A percentile compares a stretch with the other conserved stretches of the same genome.
These are phyloP conservation scores for Adiantum capillusveneris DNA, from an alignment of 75 land plant genomes.

Conservation along the genomic window DNA sequence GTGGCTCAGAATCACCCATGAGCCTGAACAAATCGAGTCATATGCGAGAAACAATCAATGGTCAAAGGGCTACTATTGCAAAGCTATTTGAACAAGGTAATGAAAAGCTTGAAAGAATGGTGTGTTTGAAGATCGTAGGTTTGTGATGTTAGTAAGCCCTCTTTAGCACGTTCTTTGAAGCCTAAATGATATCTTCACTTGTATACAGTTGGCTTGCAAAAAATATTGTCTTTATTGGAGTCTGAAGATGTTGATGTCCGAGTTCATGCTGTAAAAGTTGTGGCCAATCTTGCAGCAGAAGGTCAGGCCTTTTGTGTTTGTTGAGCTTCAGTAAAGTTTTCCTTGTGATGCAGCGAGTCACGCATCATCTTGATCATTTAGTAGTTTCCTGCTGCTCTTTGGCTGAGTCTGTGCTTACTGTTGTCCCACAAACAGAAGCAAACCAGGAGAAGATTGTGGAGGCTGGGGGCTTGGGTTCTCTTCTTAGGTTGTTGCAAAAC, in stretches of 20 bases:
- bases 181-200: no score
- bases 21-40: conserved; percentile 42
- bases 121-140: no score
- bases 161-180: no score
- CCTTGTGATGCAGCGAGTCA: no score
- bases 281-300: conserved; percentile 96
- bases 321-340: no score
- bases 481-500: conserved; percentile 56
- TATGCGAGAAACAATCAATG: conserved; percentile 48
- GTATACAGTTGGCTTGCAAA: conserved; percentile 62
- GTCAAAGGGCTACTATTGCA: conserved; percentile 69
- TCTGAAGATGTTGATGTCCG: conserved; percentile 90
- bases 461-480: conserved; percentile 70
- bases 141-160: no score
- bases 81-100: conserved; percentile 87
- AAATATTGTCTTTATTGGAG: conserved; percentile 75
- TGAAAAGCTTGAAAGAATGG: no score
- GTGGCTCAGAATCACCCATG: conserved; percentile 33
- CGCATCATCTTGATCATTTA: no score
- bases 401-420: no score
- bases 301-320: no score
- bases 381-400: no score
- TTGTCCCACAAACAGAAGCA: conserved; percentile 70
- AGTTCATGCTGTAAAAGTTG: conserved; percentile 94
- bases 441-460: conserved; percentile 81